Evolutionary conservation across 257 asterid genomes (phyloP), one percentile per base, ranked within the genome.

Genomic region (Salvia hispanica): DNA sequence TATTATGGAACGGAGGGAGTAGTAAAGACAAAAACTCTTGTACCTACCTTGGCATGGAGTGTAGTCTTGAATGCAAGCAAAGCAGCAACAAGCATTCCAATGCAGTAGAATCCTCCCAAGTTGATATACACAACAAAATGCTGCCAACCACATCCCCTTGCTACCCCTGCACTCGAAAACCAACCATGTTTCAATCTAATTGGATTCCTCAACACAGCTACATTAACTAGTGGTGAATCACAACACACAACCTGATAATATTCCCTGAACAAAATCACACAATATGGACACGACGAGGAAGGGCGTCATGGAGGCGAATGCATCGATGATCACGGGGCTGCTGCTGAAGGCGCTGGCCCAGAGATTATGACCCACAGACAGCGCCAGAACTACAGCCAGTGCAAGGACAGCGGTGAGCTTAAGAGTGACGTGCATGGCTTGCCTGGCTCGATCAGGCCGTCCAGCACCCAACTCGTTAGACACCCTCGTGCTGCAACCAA

Each of bases 71-170:
- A 86, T 16, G 78, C 90, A 9, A 91, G 88, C 13, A 88, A 15
- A 36, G 43, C 53, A 16, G 94, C 85, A 37, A 89, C 66, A 6
- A 86, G 72, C 88, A 89, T 85, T 55, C 96, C 98, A 39, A 91
- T 72, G 60, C 71, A 15, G 72, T 91, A 91, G 70, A 76, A 88
- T 2, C 83, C 75, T 7, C 79, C 95, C 73, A 89, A 58, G 76
- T 85, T 88, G 40, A 86, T 81, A 16, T 68, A 60, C 76, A 84
- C 78, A 0, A 76, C 95, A 57, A 82, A 74, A 73, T 84, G 86
- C 80, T 88, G 96, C 90, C 87, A 82, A 28, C 95, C 96, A 51
- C 93, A 82, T 4, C 95, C 96, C 78, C 97, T 83, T 0, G 85
- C 86, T 50, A 85, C 96, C 71, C 95, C 98, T 92, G 66, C n/a